Base-by-base conservation (phyloP, 148 eudicot genomes). In the Hydrangea macrophylla region DNA sequence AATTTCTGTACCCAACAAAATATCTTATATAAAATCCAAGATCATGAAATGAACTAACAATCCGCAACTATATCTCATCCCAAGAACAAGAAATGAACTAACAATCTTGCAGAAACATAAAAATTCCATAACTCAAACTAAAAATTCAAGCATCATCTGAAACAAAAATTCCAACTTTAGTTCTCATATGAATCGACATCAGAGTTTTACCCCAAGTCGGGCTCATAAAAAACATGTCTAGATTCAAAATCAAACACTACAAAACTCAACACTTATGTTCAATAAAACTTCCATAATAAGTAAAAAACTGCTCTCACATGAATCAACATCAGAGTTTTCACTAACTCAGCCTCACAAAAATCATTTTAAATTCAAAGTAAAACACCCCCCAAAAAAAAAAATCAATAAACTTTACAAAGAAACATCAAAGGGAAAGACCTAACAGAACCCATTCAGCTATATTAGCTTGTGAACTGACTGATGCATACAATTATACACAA, bases 131-230 rank as follows among this genome's bases (percentile, higher is more conserved):
- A 11, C 32, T 13, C 27, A 30, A 31, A 32, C 17, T 31, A 20
- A 64, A 20, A 65, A 48, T 50, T 56, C 69, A n/a, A 65, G 40
- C 15, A 55, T 23, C 23, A 20, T 50, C 68, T 17, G 12, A 8
- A 0, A 30, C 24, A 65, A 65, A 26, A 50, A 50, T 42, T 28
- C 11, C 23, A 28, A 30, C 27, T 5, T 3, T 0, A 32, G 48
- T 27, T 35, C 2, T 10, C 3, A 22, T 17, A 44, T 1, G 0
- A 45, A 13, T 6, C n/a, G 17, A 65, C 26, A 50, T 5, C 11
- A 65, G 9, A 20, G 2, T 65, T 54, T 9, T 66, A 13, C 37
- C 44, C 48, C 25, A 54, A 23, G 31, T 35, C 59, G 35, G 54
- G 35, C 13, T 4, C 23, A 31, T 15, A 26, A 33, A 15, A 28